Evolutionary conservation across 139 green algal species (phyloP).

Genomic region (Microglena sp.): DNA sequence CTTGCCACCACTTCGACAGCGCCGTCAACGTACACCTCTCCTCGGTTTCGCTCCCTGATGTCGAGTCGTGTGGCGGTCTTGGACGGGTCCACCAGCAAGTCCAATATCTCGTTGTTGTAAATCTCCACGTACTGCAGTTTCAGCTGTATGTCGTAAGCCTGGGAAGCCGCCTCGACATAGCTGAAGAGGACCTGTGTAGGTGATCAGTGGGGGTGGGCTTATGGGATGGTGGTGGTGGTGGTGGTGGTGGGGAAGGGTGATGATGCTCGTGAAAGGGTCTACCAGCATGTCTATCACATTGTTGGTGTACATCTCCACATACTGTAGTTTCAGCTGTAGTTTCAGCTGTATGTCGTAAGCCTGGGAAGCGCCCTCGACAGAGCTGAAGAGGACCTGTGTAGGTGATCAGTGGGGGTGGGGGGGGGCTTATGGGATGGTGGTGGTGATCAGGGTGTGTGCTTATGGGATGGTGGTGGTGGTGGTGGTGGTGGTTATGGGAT

Average conservation of each 20-base stretch:
- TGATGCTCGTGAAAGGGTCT: no score
- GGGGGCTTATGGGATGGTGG: no score
- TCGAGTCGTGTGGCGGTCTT: neutral
- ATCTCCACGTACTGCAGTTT: constrained; percentile 40
- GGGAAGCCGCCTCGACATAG: constrained; percentile 2
- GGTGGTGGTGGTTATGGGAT: no score
- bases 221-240: no score
- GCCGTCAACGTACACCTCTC: constrained; percentile 33
- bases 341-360: constrained; percentile 16
- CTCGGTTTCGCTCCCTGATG: constrained; percentile 22
- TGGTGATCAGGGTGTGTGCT: no score
- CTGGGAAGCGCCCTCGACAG: neutral
- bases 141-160: constrained; percentile 13
- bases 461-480: no score
- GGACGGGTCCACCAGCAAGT: no score
- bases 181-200: constrained; percentile 15
- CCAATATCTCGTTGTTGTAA: constrained; percentile 34
- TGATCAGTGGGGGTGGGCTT: no score
- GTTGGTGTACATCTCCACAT: constrained; percentile 47
- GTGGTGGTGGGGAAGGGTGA: no score
- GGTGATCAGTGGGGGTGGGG: no score
- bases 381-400: constrained; percentile 16
- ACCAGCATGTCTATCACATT: constrained; percentile 19
- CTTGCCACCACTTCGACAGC: no score
- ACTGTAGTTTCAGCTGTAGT: no score